phyloP scores from a whole-genome alignment of 441 rosid species.

The Brassica balearica region DNA sequence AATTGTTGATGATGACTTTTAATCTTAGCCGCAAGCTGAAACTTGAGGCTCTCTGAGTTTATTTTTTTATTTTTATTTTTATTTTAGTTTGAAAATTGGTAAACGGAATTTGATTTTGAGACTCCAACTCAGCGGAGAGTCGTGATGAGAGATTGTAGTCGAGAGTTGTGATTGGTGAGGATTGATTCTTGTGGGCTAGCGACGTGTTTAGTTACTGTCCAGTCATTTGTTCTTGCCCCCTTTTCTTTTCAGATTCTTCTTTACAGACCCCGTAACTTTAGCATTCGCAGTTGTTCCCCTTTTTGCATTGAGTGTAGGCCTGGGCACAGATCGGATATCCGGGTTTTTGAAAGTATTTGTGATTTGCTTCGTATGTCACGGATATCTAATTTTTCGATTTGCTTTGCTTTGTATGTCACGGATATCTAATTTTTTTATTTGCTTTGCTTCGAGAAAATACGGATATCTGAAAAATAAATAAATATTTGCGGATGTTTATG shows the following conservation, averaged over 20 bases:
- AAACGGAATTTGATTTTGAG: conserved; percentile 14
- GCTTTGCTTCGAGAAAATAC: too few species aligned
- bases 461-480: too few species aligned
- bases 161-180: conserved; percentile 54
- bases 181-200: conserved; percentile 48
- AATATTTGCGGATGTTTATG: too few species aligned
- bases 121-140: conserved; percentile 1
- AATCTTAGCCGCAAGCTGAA: conserved; percentile 36
- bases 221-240: conserved; percentile 18
- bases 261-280: background rate
- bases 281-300: background rate
- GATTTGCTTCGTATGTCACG: too few species aligned
- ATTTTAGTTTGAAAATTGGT: conserved; percentile 10
- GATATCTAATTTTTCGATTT: too few species aligned
- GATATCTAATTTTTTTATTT: too few species aligned
- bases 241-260: conserved; percentile 2
- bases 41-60: conserved; percentile 39
- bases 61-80: background rate
- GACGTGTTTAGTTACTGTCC: conserved; percentile 59
- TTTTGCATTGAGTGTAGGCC: background rate
- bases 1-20: conserved; percentile 10
- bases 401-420: too few species aligned
- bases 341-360: too few species aligned
- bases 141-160: conserved; percentile 52
- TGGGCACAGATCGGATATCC: too few species aligned